A percentile compares a stretch with the other conserved stretches of the same genome.
Evolutionary conservation across 192 early-diverging fungal species (phyloP).

Genomic region (Coemansia sp.): DNA sequence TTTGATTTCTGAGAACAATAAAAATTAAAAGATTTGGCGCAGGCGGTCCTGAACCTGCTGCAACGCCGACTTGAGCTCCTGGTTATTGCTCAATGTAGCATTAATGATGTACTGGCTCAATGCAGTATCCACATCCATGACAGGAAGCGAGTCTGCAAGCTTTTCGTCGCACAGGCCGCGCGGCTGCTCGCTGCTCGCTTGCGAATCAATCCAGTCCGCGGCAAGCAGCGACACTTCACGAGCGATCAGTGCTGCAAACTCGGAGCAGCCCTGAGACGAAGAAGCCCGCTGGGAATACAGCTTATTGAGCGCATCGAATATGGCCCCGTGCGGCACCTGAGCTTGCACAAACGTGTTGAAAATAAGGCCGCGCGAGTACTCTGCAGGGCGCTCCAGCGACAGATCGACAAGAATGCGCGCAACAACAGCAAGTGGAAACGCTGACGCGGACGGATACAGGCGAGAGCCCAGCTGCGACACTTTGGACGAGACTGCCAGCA

Average conservation of each 20-base stretch:
- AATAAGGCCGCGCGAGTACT: constrained; percentile 22
- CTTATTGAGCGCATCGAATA: constrained; percentile 39
- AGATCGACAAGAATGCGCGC: constrained; percentile 21
- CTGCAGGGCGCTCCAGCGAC: constrained; percentile 17
- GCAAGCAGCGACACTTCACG: constrained; percentile 28
- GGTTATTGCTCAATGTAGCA: constrained; percentile 28
- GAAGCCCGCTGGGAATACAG: constrained; percentile 4
- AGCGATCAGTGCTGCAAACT: constrained; percentile 14
- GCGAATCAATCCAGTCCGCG: constrained; percentile 22
- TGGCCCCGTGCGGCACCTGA: constrained; percentile 25
- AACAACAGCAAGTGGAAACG: constrained; percentile 32
- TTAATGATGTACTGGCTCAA: constrained; percentile 54
- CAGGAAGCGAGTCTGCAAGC: constrained; percentile 21
- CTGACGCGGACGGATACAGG: constrained; percentile 43
- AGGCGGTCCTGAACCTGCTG: constrained; percentile 43
- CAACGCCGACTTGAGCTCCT: constrained; percentile 34
- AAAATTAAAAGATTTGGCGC: constrained; percentile 38
- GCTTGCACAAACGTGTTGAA: constrained; percentile 22
- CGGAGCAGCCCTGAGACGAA: neutral
- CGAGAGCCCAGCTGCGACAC: constrained; percentile 24
- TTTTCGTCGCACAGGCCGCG: neutral
- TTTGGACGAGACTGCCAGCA: constrained; percentile 29
- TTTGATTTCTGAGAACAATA: constrained; percentile 3
- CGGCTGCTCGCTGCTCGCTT: neutral
- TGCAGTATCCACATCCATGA: constrained; percentile 43